Base-by-base conservation (phyloP, 495 filamentous ascomycete genomes). In the Neurospora terricola region DNA sequence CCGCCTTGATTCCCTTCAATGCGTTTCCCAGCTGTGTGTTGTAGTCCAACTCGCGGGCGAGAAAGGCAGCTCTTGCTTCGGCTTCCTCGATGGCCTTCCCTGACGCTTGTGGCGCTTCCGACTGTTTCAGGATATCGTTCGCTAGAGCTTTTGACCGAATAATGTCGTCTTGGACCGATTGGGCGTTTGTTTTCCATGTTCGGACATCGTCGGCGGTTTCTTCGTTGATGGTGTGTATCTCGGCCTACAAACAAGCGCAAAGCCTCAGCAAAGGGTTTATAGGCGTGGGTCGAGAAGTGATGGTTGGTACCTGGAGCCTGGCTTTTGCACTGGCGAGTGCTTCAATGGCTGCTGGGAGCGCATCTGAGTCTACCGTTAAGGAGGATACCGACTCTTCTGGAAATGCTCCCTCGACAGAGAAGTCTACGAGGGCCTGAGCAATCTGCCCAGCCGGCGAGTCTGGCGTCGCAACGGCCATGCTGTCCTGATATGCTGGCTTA, bases 91-190 rank as follows among this genome's bases (percentile, higher is more conserved):
- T 86, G 27, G 87, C 82, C 68, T 85, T 84, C 69, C 87, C 85
- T 0, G 92, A 83, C 11, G 87, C 83, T 54, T 88, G 84, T 4
- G 89, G 90, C 6, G 88, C 86, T 76, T 93, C 89, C 72, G 93
- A 89, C 72, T 91, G 84, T 72, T 88, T 86, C 10, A 93, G 87
- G 68, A 98, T 96, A 66, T 91, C 88, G 70, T 88, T 89, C 21
- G 94, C 93, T 37, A 90, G 90, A 11, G 86, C 84, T 74, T 90
- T 88, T 21, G 93, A 92, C 40, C 86, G 86, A 76, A 92, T 86
- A 73, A 98, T 92, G 76, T 97, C 94, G 38, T 87, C 85, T 77
- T 93, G 91, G n/a, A 97, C 88, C 70, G 91, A 88, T 79, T 91
- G 91, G 39, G 94, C 93, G 80, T 94, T 92, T 27, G 85, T 80